Evolutionary conservation across 805 yeast genomes (phyloP).

Genomic region (Clavispora fructus): DNA sequence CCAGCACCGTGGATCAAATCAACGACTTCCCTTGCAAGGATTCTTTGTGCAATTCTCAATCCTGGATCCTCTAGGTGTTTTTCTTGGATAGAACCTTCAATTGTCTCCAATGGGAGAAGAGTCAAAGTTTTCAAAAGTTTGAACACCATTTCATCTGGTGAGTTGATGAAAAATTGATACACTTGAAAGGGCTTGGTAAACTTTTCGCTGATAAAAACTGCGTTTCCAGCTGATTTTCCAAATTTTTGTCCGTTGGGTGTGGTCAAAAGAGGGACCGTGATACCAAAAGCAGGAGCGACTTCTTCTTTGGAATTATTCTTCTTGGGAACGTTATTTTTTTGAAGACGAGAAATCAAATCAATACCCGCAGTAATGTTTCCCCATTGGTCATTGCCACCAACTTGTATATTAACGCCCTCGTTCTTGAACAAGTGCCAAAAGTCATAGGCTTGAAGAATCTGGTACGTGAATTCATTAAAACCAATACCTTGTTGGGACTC

Average conservation of each 20-base stretch:
- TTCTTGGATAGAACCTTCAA: constrained; percentile 44
- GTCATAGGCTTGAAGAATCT: constrained; percentile 88
- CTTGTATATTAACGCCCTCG: constrained; percentile 63
- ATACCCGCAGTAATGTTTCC: constrained; percentile 96
- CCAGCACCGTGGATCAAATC: constrained; percentile 85
- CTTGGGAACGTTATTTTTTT: constrained; percentile 9
- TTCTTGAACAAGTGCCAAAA: constrained; percentile 72
- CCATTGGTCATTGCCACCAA: constrained; percentile 98
- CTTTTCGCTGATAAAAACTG: constrained; percentile 75
- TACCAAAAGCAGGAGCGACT: constrained; percentile 47
- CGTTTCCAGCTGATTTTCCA: constrained; percentile 97
- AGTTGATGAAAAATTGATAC: constrained; percentile 79
- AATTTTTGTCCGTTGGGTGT: constrained; percentile 89
- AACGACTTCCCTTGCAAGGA: constrained; percentile 78
- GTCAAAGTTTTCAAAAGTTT: constrained; percentile 74
- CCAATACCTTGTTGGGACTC: constrained; percentile 73
- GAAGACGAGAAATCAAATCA: constrained; percentile 70
- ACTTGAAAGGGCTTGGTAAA: constrained; percentile 76
- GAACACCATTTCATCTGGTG: constrained; percentile 70
- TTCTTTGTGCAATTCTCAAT: constrained; percentile 63
- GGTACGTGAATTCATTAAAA: constrained; percentile 91
- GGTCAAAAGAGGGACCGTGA: constrained; percentile 86
- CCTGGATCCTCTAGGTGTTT: constrained; percentile 59
- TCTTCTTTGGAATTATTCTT: constrained; percentile 1
- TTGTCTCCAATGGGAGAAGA: constrained; percentile 58